A percentile compares a stretch with the other conserved stretches of the same genome.
These are phyloP conservation scores for Marasmius tenuissimus DNA, from an alignment of 1,284 basidiomycete genomes.

Conservation along the genomic window DNA sequence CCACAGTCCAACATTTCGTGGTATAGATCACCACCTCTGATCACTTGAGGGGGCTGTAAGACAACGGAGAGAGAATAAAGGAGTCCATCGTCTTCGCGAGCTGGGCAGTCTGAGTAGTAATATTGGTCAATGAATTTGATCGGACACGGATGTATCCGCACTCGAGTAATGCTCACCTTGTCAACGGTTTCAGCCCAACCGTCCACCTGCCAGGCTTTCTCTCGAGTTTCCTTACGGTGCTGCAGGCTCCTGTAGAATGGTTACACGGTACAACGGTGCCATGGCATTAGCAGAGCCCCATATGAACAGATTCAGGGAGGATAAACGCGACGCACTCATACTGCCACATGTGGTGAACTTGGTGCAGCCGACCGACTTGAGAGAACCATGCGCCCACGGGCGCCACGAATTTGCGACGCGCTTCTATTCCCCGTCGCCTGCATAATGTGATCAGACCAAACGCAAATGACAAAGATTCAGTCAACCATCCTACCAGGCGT, in stretches of 20 bases:
- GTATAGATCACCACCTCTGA: not conserved
- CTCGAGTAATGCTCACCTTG: slow-evolving; percentile 54
- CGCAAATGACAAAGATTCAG: slow-evolving; percentile 4
- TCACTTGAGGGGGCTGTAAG: slow-evolving; percentile 82
- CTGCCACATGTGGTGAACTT: slow-evolving; percentile 94
- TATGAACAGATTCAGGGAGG: not conserved
- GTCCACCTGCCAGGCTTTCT: slow-evolving; percentile 89
- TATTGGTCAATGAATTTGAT: slow-evolving; percentile 14
- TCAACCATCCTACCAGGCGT: slow-evolving; percentile 65
- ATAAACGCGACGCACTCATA: slow-evolving; percentile 64
- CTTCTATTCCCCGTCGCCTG: slow-evolving; percentile 87
- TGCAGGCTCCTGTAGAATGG: slow-evolving; percentile 63
- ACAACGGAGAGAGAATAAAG: slow-evolving; percentile 69
- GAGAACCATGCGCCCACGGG: slow-evolving; percentile 95
- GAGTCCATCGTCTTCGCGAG: slow-evolving; percentile 79
- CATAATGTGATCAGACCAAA: slow-evolving; percentile 2
- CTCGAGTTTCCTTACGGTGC: slow-evolving; percentile 77
- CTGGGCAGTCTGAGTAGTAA: slow-evolving; percentile 64
- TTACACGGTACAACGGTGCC: slow-evolving; percentile 11
- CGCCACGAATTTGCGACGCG: slow-evolving; percentile 77
- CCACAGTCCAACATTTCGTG: not conserved
- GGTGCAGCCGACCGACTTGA: slow-evolving; percentile 86
- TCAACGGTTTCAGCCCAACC: slow-evolving; percentile 94
- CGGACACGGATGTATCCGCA: slow-evolving; percentile 2
- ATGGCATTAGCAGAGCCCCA: slow-evolving; percentile 2